A percentile compares a stretch with the other conserved stretches of the same genome.
These are phyloP conservation scores for Trichoderma atroviride DNA, from an alignment of 2,329 filamentous ascomycete genomes.

Conservation along the genomic window DNA sequence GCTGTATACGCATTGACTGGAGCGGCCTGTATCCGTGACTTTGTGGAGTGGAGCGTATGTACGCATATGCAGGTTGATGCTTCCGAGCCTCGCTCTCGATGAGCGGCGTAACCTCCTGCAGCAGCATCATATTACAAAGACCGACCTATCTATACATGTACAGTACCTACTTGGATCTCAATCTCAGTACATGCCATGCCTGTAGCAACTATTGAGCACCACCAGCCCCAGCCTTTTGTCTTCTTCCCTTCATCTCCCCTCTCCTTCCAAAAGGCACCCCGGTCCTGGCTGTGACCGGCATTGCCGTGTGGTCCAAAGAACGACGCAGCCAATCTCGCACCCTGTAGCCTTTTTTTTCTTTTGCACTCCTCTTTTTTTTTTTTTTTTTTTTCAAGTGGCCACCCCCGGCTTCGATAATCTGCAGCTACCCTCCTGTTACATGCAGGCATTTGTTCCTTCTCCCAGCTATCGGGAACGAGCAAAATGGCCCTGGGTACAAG, in stretches of 20 bases:
- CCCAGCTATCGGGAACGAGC: background rate
- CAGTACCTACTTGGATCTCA: background rate
- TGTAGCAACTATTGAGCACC: background rate
- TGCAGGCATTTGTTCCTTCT: background rate
- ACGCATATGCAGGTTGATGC: background rate
- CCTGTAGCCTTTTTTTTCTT: background rate
- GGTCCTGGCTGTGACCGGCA: constrained; percentile 19
- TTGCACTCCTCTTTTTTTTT: background rate
- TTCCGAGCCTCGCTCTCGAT: background rate
- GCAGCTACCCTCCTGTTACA: constrained; percentile 5
- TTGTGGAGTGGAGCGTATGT: background rate
- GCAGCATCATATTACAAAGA: background rate
- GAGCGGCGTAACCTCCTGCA: background rate
- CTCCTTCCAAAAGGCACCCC: background rate
- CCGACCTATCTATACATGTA: too few relatives aligned
- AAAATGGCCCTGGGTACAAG: background rate
- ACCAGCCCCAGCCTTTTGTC: background rate
- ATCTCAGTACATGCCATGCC: background rate
- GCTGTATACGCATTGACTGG: too few relatives aligned
- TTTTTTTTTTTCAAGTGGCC: background rate
- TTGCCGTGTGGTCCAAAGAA: constrained; percentile 10
- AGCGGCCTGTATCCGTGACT: too few relatives aligned
- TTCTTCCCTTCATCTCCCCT: background rate
- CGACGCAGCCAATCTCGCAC: constrained; percentile 3
- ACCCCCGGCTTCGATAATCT: background rate